A percentile compares a stretch with the other conserved stretches of the same genome.
Evolutionary conservation across 2,329 filamentous ascomycete genomes (phyloP).

Genomic region (Thelonectria discophora): DNA sequence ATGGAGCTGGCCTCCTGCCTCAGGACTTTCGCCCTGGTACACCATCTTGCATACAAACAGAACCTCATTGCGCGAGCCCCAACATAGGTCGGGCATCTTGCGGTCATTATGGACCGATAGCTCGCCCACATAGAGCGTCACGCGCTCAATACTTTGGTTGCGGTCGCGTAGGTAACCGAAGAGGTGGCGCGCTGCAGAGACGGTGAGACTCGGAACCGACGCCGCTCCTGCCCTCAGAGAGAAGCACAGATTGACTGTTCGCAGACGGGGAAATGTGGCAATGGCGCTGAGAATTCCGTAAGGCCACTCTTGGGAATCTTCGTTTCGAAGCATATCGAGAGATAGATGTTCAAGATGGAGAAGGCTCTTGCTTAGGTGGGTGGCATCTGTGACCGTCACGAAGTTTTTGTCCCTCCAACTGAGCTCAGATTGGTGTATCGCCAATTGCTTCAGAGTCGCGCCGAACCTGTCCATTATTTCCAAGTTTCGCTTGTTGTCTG

Average conservation of each 20-base stretch:
- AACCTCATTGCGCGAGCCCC: constrained; percentile 2
- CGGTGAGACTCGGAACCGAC: constrained; percentile 10
- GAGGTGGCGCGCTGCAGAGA: constrained; percentile 7
- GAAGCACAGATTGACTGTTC: constrained; percentile 22
- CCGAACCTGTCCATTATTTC: constrained; percentile 4
- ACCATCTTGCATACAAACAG: constrained; percentile 16
- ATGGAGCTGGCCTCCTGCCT: neutral
- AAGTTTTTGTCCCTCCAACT: neutral
- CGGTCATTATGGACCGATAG: neutral
- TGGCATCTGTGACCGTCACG: neutral
- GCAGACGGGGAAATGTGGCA: constrained; percentile 17
- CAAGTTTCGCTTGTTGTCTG: neutral
- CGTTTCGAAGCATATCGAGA: constrained; percentile 8
- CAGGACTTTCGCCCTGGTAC: neutral
- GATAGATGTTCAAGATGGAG: constrained; percentile 16
- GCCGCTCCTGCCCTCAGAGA: neutral
- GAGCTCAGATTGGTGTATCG: constrained; percentile 12
- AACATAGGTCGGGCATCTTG: neutral
- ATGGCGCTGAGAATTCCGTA: constrained; percentile 11
- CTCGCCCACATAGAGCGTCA: constrained; percentile 15
- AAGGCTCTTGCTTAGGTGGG: constrained; percentile 13
- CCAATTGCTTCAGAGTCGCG: constrained; percentile 9
- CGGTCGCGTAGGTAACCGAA: constrained; percentile 14
- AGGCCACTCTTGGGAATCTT: constrained; percentile 9
- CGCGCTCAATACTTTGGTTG: constrained; percentile 9